Base-by-base conservation (phyloP, 2,329 filamentous ascomycete genomes). In the Penicillium sp. region DNA sequence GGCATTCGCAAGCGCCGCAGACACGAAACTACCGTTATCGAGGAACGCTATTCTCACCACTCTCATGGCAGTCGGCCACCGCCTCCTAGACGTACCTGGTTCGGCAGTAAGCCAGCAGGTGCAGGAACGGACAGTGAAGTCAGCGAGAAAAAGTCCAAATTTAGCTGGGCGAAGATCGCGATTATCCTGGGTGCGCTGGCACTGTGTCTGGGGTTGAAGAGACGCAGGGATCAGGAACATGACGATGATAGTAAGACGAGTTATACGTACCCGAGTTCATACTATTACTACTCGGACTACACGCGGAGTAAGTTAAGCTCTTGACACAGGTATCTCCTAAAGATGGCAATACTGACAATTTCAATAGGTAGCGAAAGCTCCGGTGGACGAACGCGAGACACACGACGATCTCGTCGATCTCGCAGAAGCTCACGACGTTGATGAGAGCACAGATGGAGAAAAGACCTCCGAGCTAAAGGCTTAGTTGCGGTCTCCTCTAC, bases 201-300 rank as follows among this genome's bases (percentile, higher is more conserved):
- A 11, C 65, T 82, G 19, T 76, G 79, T 48, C 68, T 83, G 46
- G 81, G 81, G 6, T 59, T 83, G 68, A 80, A 76, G 72, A 75
- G 79, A 63, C 74, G 71, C 60, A 74, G 67, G 55, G 69, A 76
- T 40, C 66, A 60, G 25, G 71, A 77, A 6, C 45, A 48, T 33
- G 66, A 75, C 26, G 71, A 76, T 16, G 75, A 78, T 35, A 72
- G 75, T 54, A 80, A 79, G 70, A 79, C 73, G 65, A 69, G 71
- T 54, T 75, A 73, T 52, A 75, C 72, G 25, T 75, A 73, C 67
- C 75, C 73, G 38, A 80, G 75, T 63, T 74, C 73, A 16, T 78
- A 78, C 64, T 78, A 76, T 60, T 80, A 79, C 60, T 80, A 79
- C 66, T 77, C 73, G 28, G 73, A 76, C 55, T 77, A 75, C 59